Percentiles rank a stretch among this genome's conserved stretches.
These are phyloP conservation scores for Syncephalastrum monosporum DNA, from an alignment of 371 early-diverging fungal species.

Conservation along the genomic window DNA sequence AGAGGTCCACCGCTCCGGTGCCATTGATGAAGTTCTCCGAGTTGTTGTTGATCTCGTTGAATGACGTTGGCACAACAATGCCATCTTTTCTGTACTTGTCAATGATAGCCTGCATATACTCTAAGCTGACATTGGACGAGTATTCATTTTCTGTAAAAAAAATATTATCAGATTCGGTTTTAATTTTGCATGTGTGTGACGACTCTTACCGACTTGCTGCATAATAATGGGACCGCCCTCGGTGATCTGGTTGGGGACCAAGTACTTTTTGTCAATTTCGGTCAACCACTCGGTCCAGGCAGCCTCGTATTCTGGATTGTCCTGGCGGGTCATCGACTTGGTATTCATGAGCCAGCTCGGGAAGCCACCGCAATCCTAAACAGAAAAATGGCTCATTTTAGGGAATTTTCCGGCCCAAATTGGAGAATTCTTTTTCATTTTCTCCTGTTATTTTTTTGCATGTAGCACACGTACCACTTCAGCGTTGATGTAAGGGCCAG, in stretches of 20 bases:
- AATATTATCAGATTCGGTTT: not conserved
- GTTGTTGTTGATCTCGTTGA: constrained; percentile 5
- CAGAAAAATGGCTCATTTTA: no score
- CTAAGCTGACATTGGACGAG: constrained; percentile 3
- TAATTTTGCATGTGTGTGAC: no score
- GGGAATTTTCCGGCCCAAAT: no score
- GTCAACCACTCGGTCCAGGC: constrained; percentile 13
- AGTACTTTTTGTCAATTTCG: constrained; percentile 13
- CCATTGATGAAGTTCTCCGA: constrained; percentile 3
- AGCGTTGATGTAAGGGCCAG: constrained; percentile 27
- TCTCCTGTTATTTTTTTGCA: no score
- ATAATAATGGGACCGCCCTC: constrained; percentile 8
- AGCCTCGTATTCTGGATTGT: constrained; percentile 8
- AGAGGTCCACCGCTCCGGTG: constrained; percentile 8
- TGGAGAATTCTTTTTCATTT: no score
- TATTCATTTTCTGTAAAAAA: constrained; percentile 12
- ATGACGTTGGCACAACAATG: constrained; percentile 10
- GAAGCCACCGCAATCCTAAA: constrained; percentile 17
- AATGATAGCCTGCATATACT: constrained; percentile 10
- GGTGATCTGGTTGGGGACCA: constrained; percentile 16
- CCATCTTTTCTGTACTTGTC: constrained; percentile 11
- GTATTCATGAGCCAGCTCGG: constrained; percentile 10
- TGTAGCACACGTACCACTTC: constrained; percentile 12
- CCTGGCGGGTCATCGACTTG: constrained; percentile 6
- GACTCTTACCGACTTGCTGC: constrained; percentile 9